phyloP scores from a whole-genome alignment of 2,329 filamentous ascomycete species.

The Ophiocordyceps sinensis region DNA sequence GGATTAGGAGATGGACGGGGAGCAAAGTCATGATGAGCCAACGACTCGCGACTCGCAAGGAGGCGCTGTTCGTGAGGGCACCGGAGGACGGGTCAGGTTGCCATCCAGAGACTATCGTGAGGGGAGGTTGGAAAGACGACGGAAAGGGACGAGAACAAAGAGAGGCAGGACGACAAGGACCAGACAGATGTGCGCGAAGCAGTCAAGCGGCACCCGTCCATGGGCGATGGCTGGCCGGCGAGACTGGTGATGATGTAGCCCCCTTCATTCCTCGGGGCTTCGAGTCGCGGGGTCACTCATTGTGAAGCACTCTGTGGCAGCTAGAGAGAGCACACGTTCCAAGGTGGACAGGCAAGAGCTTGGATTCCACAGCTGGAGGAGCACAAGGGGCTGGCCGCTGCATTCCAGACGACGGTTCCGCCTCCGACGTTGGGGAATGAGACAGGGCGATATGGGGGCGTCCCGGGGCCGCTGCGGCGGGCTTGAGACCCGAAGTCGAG shows the following conservation, averaged over 20 bases:
- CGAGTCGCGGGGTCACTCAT: constrained; percentile 10
- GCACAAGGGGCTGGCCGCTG: constrained; percentile 1
- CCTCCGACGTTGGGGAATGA: constrained; percentile 3
- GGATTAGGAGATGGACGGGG: constrained; percentile 9
- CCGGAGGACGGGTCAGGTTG: constrained; percentile 3
- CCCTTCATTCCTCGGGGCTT: constrained; percentile 23
- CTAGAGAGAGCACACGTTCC: constrained; percentile 5
- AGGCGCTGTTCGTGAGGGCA: constrained; percentile 8
- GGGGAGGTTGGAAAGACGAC: constrained; percentile 5
- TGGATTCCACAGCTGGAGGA: constrained; percentile 3
- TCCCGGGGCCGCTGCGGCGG: neutral
- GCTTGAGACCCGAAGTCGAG: neutral
- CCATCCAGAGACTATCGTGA: constrained; percentile 3
- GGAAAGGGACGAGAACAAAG: constrained; percentile 3
- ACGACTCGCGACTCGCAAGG: constrained; percentile 7
- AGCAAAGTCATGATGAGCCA: constrained; percentile 13
- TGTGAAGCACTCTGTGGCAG: constrained; percentile 4
- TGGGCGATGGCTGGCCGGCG: constrained; percentile 16
- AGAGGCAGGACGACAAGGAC: too few relatives aligned
- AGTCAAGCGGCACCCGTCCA: constrained; percentile 9
- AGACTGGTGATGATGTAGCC: constrained; percentile 10
- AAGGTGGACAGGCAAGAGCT: constrained; percentile 19
- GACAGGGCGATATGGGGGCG: constrained; percentile 3
- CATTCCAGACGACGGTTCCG: constrained; percentile 6
- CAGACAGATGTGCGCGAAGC: constrained; percentile 3